These are phyloP conservation scores for Rosa hybrid DNA, from an alignment of 331 rosid species.

Conservation along the genomic window DNA sequence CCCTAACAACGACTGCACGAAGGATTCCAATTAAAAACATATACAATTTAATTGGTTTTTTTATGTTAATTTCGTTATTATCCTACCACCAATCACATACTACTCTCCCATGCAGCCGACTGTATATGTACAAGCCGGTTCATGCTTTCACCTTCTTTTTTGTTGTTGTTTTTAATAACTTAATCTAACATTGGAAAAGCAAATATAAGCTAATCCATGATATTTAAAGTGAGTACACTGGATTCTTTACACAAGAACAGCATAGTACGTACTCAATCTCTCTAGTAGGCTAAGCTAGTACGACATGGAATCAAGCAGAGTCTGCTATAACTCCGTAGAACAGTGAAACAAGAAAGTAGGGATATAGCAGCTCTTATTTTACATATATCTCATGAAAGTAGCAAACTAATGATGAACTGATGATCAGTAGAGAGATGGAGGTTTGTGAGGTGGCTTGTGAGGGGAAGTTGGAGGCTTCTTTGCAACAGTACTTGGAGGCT, in stretches of 20 bases:
- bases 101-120: too few species aligned
- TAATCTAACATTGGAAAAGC: too few species aligned
- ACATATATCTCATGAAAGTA: background rate
- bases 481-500: conserved; percentile 2
- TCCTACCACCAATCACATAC: too few species aligned
- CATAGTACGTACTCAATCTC: background rate
- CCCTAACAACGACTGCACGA: too few species aligned
- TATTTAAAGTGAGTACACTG: background rate
- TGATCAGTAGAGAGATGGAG: conserved; percentile 1
- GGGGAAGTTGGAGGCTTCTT: conserved; percentile 10
- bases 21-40: too few species aligned
- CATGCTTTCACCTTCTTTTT: background rate
- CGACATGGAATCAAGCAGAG: background rate
- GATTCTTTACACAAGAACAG: background rate
- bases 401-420: background rate
- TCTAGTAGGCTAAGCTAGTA: background rate
- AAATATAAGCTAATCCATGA: background rate
- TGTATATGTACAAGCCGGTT: background rate
- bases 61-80: too few species aligned
- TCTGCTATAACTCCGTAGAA: too few species aligned
- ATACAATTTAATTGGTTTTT: too few species aligned
- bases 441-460: background rate
- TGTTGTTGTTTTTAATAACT: too few species aligned
- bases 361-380: conserved; percentile 1
- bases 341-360: background rate